Base-by-base conservation (phyloP, 2,329 filamentous ascomycete species). In the Pseudogymnoascus sp. region DNA sequence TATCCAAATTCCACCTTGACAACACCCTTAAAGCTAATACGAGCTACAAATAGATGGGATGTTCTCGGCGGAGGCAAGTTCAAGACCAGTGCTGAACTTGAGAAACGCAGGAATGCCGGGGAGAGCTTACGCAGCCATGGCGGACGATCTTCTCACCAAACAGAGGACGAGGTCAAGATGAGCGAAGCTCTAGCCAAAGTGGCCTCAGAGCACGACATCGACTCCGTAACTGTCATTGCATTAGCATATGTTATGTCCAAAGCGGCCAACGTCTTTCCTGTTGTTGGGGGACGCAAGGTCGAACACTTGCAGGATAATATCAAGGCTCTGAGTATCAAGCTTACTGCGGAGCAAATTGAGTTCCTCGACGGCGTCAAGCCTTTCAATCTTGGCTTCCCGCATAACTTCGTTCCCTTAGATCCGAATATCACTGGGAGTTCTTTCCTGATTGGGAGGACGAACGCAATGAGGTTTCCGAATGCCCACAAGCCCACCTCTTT, bases 171-270 rank as follows among this genome's bases (percentile, higher is more conserved):
- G 63, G 74, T 71, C 6, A 79, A 78, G 62, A 77, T 85, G 37
- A 83, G 81, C 61, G 79, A 77, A 29, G 83, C 83, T 0, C 38
- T 42, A 42, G 38, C 38, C 38, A 42, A 42, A 42, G 80, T 89
- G 5, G 85, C 83, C 0, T 42, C n/a, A 11, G 78, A 79, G 7
- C 77, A 80, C 65, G 82, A 86, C 67, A 81, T 81, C 1, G 76
- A 80, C 1, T 76, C 80, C 37, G 79, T 90, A 59, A 88, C 85
- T 4, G 82, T 81, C 35, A 76, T 90, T 33, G 88, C 89, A 7
- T 75, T 92, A 23, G 88, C 89, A 2, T 92, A 92, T 70, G 85
- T 91, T 11, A 82, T 89, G 80, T 82, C 85, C 67, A 91, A 91
- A 75, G 78, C 86, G 0, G 83, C 87, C 0, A 84, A 90, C 68